phyloP scores from a whole-genome alignment of 805 yeast genomes.

The Starmerella apis region DNA sequence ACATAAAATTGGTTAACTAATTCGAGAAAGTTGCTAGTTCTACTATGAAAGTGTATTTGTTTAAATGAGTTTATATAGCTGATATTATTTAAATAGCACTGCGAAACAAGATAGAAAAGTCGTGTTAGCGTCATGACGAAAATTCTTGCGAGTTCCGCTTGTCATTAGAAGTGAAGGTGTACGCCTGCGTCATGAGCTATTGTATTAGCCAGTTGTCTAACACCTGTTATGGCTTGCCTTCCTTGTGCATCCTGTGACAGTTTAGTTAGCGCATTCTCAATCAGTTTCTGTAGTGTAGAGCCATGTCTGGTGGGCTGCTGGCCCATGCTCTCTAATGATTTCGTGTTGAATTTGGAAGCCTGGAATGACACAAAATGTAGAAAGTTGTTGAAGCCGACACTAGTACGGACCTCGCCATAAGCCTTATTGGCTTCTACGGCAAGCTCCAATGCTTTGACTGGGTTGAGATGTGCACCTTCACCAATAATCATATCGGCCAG shows the following conservation, averaged over 20 bases:
- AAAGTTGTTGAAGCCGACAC: slow-evolving; percentile 17
- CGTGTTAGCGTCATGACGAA: no score
- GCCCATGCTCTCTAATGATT: not conserved
- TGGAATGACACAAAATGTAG: slow-evolving; percentile 14
- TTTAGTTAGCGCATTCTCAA: not conserved
- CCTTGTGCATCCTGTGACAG: slow-evolving; percentile 14
- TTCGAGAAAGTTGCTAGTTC: no score
- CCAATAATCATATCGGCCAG: slow-evolving; percentile 3
- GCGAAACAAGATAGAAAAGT: no score
- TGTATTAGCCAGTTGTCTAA: not conserved
- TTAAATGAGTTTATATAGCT: no score
- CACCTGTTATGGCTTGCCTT: slow-evolving; percentile 9
- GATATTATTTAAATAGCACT: no score
- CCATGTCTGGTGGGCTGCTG: not conserved
- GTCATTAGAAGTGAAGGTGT: slow-evolving; percentile 3
- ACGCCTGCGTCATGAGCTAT: slow-evolving; percentile 16
- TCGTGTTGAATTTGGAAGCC: slow-evolving; percentile 12
- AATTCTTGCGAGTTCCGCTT: no score
- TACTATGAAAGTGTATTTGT: no score
- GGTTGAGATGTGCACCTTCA: slow-evolving; percentile 12
- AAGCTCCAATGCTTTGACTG: slow-evolving; percentile 2
- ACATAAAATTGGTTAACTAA: no score
- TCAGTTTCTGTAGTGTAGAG: not conserved
- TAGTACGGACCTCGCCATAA: slow-evolving; percentile 13
- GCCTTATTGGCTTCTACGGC: slow-evolving; percentile 15